A percentile compares a stretch with the other conserved stretches of the same genome.
Conservation (phyloP, 2,329 filamentous ascomycete species). For the Exophiala spinifera region DNA sequence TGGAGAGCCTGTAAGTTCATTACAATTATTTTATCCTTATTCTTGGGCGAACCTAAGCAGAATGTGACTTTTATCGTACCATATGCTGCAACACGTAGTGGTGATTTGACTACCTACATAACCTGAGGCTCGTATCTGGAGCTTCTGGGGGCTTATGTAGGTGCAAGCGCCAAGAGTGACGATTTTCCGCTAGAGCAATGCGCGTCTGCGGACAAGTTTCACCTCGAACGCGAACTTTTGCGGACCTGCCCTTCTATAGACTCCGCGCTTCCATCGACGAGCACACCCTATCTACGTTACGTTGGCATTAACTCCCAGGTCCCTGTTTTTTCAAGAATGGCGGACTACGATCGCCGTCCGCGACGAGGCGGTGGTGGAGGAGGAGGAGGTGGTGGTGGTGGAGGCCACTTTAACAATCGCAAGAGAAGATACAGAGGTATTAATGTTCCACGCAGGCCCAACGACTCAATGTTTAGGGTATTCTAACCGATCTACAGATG, state of each 20-base stretch:
- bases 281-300: background rate
- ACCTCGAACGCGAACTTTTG: constrained; percentile 1
- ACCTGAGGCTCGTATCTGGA: background rate
- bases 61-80: background rate
- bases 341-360: constrained; percentile 55
- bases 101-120: background rate
- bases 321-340: constrained; percentile 38
- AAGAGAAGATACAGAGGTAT: constrained; percentile 79
- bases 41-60: background rate
- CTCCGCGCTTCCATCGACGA: background rate
- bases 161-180: background rate
- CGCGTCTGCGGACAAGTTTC: constrained; percentile 1
- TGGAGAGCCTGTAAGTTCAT: constrained; percentile 3
- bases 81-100: no score
- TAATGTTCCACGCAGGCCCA: no score
- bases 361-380: constrained; percentile 24
- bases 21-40: background rate
- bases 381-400: constrained; percentile 18
- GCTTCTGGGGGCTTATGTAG: background rate
- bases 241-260: background rate
- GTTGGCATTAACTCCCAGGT: no score
- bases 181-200: background rate
- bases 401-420: constrained; percentile 58
- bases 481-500: constrained; percentile 43
- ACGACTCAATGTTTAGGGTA: no score